Evolutionary conservation across 305 asterid genomes (phyloP).

Genomic region (Fraxinus floribunda): DNA sequence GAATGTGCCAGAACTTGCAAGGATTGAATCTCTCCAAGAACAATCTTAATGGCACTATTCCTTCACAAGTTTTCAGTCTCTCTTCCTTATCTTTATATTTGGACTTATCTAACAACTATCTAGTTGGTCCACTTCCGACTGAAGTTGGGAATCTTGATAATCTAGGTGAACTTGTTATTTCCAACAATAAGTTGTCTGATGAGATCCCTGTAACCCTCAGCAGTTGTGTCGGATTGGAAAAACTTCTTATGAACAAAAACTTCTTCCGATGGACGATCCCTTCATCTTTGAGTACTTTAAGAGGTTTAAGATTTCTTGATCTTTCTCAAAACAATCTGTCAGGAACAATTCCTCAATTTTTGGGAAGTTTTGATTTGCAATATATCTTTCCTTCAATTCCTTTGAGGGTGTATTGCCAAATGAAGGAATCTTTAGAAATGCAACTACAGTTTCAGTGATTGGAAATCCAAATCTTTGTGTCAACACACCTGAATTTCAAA

Average conservation of each 20-base stretch:
- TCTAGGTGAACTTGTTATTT: constrained; percentile 28
- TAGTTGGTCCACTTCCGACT: constrained; percentile 31
- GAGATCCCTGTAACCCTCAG: constrained; percentile 28
- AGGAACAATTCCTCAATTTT: constrained; percentile 31
- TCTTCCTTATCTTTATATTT: constrained; percentile 29
- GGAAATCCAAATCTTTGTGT: constrained; percentile 42
- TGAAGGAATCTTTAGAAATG: constrained; percentile 33
- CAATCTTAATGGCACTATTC: constrained; percentile 35
- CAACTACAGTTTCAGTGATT: constrained; percentile 24
- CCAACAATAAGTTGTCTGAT: constrained; percentile 31
- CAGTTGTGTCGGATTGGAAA: constrained; percentile 21
- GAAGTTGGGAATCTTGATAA: constrained; percentile 34
- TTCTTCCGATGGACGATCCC: constrained; percentile 29
- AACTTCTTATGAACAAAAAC: constrained; percentile 29
- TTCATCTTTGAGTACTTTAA: constrained; percentile 25
- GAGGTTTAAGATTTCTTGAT: constrained; percentile 29
- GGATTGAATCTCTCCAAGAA: constrained; percentile 39
- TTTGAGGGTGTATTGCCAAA: constrained; percentile 36
- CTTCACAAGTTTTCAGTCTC: constrained; percentile 26
- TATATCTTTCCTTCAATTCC: constrained; percentile 35
- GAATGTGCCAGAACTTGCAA: constrained; percentile 29
- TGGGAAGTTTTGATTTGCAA: constrained; percentile 22
- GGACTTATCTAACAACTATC: constrained; percentile 27
- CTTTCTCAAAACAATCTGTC: constrained; percentile 35
- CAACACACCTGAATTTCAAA: constrained; percentile 22